Evolutionary conservation across 176 grass and related monocot species (phyloP).

Genomic region (Alloteropsis semialata): DNA sequence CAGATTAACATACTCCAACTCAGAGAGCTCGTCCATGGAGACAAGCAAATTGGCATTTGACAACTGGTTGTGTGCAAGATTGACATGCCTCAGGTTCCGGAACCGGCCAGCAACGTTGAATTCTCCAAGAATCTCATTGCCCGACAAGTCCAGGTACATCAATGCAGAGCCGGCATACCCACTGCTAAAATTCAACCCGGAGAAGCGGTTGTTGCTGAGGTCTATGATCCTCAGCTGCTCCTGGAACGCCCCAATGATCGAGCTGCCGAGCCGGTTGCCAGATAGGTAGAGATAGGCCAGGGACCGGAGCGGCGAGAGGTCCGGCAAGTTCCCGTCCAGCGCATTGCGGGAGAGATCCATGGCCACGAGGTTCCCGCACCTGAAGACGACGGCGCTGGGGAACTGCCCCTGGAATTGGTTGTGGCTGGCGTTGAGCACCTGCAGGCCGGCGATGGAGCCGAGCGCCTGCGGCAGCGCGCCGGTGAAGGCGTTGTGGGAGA

Average conservation of each 20-base stretch:
- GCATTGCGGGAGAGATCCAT: conserved; percentile 77
- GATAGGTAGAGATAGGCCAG: conserved; percentile 82
- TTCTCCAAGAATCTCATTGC: conserved; percentile 60
- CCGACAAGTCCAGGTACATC: conserved; percentile 77
- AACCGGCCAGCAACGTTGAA: conserved; percentile 34
- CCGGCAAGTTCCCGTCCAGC: conserved; percentile 56
- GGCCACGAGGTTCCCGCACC: conserved; percentile 40
- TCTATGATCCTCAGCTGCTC: conserved; percentile 62
- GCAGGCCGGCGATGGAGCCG: conserved; percentile 49
- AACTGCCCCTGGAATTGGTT: conserved; percentile 59
- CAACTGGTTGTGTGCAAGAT: conserved; percentile 83
- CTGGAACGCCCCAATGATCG: conserved; percentile 41
- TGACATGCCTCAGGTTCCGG: conserved; percentile 62
- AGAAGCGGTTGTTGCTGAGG: conserved; percentile 84
- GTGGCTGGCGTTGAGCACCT: conserved; percentile 50
- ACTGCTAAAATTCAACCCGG: conserved; percentile 50
- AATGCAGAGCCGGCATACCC: conserved; percentile 55
- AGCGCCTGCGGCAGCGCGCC: conserved; percentile 53
- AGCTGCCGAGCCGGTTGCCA: conserved; percentile 50
- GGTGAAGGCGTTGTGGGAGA: conserved; percentile 70
- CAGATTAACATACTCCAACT: conserved; percentile 84
- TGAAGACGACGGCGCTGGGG: conserved; percentile 29
- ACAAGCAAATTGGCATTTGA: conserved; percentile 39
- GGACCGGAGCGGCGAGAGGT: conserved; percentile 53
- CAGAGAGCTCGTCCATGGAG: conserved; percentile 37